These are phyloP conservation scores for Groenewaldozyma salmanticensis DNA, from an alignment of 805 yeast genomes.

Conservation along the genomic window DNA sequence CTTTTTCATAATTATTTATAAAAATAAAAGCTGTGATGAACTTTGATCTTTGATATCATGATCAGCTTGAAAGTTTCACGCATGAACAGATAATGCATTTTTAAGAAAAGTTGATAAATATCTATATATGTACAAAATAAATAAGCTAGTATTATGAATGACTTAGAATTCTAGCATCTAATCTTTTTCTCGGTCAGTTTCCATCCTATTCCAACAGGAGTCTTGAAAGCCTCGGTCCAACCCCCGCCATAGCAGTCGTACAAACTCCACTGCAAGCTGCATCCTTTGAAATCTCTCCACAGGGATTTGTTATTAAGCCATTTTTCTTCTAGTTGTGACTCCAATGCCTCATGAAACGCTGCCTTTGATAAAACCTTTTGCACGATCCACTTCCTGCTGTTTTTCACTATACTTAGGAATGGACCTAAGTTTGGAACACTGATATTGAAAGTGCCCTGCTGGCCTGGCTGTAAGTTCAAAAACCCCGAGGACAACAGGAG, in stretches of 20 bases:
- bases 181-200: conserved; percentile 37
- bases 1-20: not conserved
- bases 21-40: too few species aligned
- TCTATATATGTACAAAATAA: too few species aligned
- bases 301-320: conserved; percentile 21
- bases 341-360: conserved; percentile 30
- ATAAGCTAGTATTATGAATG: too few species aligned
- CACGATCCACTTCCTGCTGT: conserved; percentile 28
- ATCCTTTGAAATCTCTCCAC: conserved; percentile 43
- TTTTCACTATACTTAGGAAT: conserved; percentile 24
- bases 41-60: too few species aligned
- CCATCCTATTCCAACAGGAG: conserved; percentile 57
- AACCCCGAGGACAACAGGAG: conserved; percentile 25
- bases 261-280: conserved; percentile 42
- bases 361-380: conserved; percentile 21
- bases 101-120: too few species aligned
- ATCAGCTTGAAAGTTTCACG: too few species aligned
- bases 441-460: conserved; percentile 23
- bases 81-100: too few species aligned
- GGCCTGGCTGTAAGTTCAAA: conserved; percentile 26
- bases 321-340: conserved; percentile 23
- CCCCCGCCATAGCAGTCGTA: conserved; percentile 50
- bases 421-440: conserved; percentile 31
- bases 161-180: not conserved
- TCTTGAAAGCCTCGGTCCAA: conserved; percentile 43